Conservation (phyloP, 805 yeast genomes). For the Candida patagonica region DNA sequence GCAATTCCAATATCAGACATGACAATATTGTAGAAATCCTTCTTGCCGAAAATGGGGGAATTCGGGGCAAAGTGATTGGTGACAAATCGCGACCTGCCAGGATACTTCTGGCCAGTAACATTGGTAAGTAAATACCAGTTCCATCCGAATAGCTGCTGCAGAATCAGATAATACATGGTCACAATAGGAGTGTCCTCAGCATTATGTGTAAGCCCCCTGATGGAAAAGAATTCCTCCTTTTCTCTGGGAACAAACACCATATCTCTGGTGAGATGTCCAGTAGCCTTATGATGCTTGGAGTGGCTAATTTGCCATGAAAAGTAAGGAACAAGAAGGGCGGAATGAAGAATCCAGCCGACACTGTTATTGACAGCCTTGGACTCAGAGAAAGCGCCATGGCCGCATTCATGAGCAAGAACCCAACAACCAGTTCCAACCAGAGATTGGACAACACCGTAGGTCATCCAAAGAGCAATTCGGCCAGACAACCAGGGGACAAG, state of each 20-base stretch:
- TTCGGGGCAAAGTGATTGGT: constrained; percentile 64
- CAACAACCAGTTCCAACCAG: constrained; percentile 69
- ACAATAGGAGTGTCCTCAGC: constrained; percentile 68
- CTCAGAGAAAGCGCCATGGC: constrained; percentile 78
- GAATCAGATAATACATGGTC: constrained; percentile 45
- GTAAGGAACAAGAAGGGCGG: constrained; percentile 71
- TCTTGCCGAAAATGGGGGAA: constrained; percentile 65
- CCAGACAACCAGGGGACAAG: constrained; percentile 33
- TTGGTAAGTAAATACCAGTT: constrained; percentile 53
- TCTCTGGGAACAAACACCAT: constrained; percentile 78
- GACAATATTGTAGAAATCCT: constrained; percentile 63
- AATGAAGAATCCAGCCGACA: constrained; percentile 78
- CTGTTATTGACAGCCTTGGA: constrained; percentile 64
- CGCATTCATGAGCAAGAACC: constrained; percentile 89
- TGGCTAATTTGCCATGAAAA: constrained; percentile 82
- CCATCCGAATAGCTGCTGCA: constrained; percentile 79
- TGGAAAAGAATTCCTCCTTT: constrained; percentile 42
- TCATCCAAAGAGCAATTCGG: constrained; percentile 52
- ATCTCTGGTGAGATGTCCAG: constrained; percentile 74
- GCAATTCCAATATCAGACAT: constrained; percentile 66
- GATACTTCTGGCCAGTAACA: constrained; percentile 66
- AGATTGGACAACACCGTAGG: constrained; percentile 47
- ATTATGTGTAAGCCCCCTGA: constrained; percentile 39
- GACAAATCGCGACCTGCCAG: constrained; percentile 38
- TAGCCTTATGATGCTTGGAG: constrained; percentile 84